Base-by-base conservation (phyloP, 352 stramenopile species). In the Phytophthora palmivora region DNA sequence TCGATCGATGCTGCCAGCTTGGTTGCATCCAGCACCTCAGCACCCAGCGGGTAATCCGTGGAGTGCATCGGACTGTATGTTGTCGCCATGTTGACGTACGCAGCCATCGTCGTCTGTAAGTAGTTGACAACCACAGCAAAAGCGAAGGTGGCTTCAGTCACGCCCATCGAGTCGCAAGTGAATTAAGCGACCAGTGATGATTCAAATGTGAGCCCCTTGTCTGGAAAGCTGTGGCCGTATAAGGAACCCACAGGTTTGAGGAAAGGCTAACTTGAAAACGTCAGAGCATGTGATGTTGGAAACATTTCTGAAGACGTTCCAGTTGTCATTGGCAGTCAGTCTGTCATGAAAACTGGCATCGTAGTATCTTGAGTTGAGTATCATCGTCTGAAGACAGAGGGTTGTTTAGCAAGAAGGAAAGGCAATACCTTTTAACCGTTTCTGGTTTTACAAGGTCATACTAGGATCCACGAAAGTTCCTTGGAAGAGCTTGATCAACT, bases 21-120 rank as follows among this genome's bases (percentile, higher is more conserved):
- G 24, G 62, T 56, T 41, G 51, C 44, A 26, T 70, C 37, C 30
- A 52, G 36, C 22, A 55, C 47, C 24, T 70, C 57, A 18, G 55
- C 64, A 12, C 42, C 70, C 38, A 88, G 47, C 34, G 78, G 78
- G 58, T 87, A 89, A 61, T 66, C 49, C 18, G 48, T 26, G 34
- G 75, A 83, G 58, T 89, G 76, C 63, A 87, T 85, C 26, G 78
- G 76, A 18, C 63, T 69, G 64, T 88, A 87, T 41, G 74, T 84
- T 14, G 63, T 80, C n/a, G 65, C 76, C 57, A 86, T 66, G 41
- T 77, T 55, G n/a, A 49, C 43, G 41, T 43, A 55, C 5, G 16
- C 42, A 2, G 58, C 49, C 3, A 4, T n/a, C 4, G 19, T 21
- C n/a, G 26, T 51, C n/a, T 34, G 48, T 12, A 44, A 36, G 38